These are phyloP conservation scores for Angomonas deanei DNA, from an alignment of 208 protist genomes.

Conservation along the genomic window DNA sequence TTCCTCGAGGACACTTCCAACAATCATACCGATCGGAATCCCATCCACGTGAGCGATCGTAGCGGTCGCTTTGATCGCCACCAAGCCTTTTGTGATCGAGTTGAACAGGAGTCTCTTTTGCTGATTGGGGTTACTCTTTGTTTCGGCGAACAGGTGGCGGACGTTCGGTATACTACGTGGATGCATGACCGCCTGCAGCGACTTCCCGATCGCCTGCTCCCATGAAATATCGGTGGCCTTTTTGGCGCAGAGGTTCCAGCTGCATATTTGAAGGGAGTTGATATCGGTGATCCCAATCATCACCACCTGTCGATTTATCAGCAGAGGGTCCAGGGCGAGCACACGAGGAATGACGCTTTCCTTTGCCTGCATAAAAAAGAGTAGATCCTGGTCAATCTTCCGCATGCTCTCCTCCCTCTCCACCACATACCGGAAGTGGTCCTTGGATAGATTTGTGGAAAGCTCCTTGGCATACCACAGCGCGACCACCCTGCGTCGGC, in stretches of 20 bases:
- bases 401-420: background rate
- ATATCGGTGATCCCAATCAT: conserved; percentile 31
- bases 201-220: conserved; percentile 24
- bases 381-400: conserved; percentile 13
- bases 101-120: conserved; percentile 23
- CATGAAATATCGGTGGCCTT: conserved; percentile 16
- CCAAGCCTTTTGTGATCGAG: conserved; percentile 14
- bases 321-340: conserved; percentile 6
- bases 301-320: conserved; percentile 23
- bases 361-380: conserved; percentile 20
- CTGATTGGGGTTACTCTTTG: conserved; percentile 11
- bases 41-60: conserved; percentile 23
- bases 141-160: conserved; percentile 17
- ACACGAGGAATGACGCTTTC: conserved; percentile 2
- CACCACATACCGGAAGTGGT: background rate
- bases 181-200: conserved; percentile 24
- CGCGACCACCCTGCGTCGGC: conserved; percentile 6
- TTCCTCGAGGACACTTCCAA: conserved; percentile 23
- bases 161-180: conserved; percentile 9
- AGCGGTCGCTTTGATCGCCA: conserved; percentile 19
- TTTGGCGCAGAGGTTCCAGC: conserved; percentile 29
- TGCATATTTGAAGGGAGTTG: conserved; percentile 19
- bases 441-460: conserved; percentile 13
- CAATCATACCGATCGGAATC: conserved; percentile 25
- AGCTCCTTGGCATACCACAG: conserved; percentile 17